Evolutionary conservation across 345 rosid species (phyloP), one percentile per base, ranked within the genome.

Genomic region (Eucalyptus brandiana): DNA sequence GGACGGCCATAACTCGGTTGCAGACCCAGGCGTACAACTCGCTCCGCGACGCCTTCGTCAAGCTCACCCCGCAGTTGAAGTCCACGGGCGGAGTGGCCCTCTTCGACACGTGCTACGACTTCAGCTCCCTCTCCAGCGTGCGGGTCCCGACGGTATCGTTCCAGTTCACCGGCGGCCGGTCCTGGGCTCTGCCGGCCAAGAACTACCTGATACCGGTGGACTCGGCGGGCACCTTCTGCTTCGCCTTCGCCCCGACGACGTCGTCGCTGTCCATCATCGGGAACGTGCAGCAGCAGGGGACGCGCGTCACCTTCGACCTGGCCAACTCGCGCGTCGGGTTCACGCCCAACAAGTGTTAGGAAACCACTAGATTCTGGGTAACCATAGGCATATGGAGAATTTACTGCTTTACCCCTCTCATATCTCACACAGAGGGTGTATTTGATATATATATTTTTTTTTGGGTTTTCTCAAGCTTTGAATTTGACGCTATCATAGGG

Each of bases 211-310:
- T 96, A 34, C 99, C 99, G 6, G 93, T 98, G 2, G 97, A 97
- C 88, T 91, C 95, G 0, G 49, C 91, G 1, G 99, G 99, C 7
- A 96, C 98, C 7, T 98, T 92, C 88, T 98, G 99, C 93, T 96
- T 98, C 58, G 99, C 99, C 3, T 98, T 98, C 81, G 99, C 99
- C 4, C 99, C 98, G 49, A 97, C 99, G 93, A 44, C 97, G 92
- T 93, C 97, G 85, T 69, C 97, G 81, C 32, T 95, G 95, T 96
- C 99, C 3, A 98, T 98, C 86, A 96, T 98, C 44, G 99, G 99
- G 67, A 98, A 98, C 76, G 98, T 98, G 60, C 99, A 98, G 94
- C 99, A 97, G 91, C 98, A 97, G 90, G 97, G 98, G 91, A 96
- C 94, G 92, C 99, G 99, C 88, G 96, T 98, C 91, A 92, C 93